Evolutionary conservation across 176 grass and related monocot species (phyloP), one percentile per base, ranked within the genome.

Genomic region (Chloris gayana): DNA sequence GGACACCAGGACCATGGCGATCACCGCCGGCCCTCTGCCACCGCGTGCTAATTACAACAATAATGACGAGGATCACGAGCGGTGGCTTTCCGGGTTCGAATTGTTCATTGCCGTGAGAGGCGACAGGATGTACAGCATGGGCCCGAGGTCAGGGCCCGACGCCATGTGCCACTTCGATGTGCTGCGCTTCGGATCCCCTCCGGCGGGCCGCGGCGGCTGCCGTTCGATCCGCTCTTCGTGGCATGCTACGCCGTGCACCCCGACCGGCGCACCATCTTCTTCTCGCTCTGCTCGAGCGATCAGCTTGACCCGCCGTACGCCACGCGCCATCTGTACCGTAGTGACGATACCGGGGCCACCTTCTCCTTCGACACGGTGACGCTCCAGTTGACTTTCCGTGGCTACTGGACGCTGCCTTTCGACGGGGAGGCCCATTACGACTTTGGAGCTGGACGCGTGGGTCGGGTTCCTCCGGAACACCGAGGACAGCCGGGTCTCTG

Each of bases 81-180:
- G n/a, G n/a, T n/a, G n/a, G n/a, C n/a, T n/a, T n/a, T n/a, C n/a
- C n/a, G 37, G 2, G 8, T 39, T 6, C 37, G 37, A 3, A 0
- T 39, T 39, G 37, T 7, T 7, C 37, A 39, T 39, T 39, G 4
- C 13, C 50, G 31, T 56, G 11, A 49, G 71, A 32, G 11, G 12
- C 42, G 71, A 74, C 50, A 74, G 50, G 31, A 5, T 74, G 19
- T 74, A 74, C 50, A 56, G 49, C 71, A 74, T 74, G 71, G 71
- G 24, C 71, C 4, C 6, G 31, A 74, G 26, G 15, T 27, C 11
- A 29, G 46, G 18, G 1, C 37, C 37, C 3, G 12, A 1, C 0
- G 21, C n/a, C n/a, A n/a, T n/a, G n/a, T n/a, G 29, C 50, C 4
- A 57, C 71, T 56, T 74, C 1, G 50, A 74, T 30, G 71, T 56